Conservation (phyloP, 1,284 basidiomycete species). For the Boletus sp. region DNA sequence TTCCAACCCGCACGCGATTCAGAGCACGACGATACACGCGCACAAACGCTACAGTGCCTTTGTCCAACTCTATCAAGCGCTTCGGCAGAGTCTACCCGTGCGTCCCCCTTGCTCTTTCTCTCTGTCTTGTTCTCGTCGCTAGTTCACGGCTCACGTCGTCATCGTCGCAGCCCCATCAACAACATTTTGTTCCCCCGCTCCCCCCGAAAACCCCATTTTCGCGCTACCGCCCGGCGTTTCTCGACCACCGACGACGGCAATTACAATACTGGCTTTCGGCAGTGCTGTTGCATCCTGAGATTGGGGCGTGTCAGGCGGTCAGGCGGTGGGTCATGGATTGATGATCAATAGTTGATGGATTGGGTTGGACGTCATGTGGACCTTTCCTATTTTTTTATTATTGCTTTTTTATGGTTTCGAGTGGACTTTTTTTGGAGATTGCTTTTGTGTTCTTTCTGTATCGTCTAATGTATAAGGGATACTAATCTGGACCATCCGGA, state of each 20-base stretch:
- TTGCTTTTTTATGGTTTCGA: not conserved
- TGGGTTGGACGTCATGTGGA: too few relatives aligned
- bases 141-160: not conserved
- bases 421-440: too few relatives aligned
- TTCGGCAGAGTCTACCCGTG: conserved; percentile 54
- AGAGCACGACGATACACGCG: conserved; percentile 61
- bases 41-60: conserved; percentile 74
- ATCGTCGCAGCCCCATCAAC: conserved; percentile 38
- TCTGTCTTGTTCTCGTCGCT: not conserved
- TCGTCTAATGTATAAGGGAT: too few relatives aligned
- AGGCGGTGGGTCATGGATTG: conserved; percentile 62
- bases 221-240: conserved; percentile 63
- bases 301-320: conserved; percentile 60
- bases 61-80: conserved; percentile 48
- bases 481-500: too few relatives aligned
- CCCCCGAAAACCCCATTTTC: conserved; percentile 70
- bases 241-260: conserved; percentile 61
- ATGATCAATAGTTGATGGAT: too few relatives aligned
- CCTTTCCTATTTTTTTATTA: conserved; percentile 20
- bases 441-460: too few relatives aligned
- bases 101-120: conserved; percentile 19
- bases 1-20: not conserved
- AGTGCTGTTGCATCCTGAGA: conserved; percentile 67
- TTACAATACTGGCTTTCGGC: conserved; percentile 66
- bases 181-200: conserved; percentile 50